These are phyloP conservation scores for Akanthomyces lecanii DNA, from an alignment of 2,329 filamentous ascomycete genomes.

Conservation along the genomic window DNA sequence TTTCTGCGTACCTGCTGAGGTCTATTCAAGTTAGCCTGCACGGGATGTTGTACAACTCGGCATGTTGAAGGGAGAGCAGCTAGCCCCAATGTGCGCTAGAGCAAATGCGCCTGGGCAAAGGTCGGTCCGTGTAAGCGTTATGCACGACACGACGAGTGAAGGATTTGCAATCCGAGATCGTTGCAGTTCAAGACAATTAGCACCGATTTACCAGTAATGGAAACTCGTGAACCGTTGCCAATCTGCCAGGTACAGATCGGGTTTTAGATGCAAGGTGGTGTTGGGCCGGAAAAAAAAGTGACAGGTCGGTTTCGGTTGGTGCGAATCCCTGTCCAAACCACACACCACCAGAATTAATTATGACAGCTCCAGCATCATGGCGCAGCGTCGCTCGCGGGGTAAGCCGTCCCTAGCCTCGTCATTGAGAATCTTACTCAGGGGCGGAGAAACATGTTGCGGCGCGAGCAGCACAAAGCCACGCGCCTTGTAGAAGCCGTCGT, in stretches of 20 bases:
- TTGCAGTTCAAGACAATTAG: neutral
- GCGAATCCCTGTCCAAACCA: neutral
- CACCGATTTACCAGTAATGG: neutral
- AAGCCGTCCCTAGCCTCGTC: slow-evolving; percentile 1
- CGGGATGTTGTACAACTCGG: no score
- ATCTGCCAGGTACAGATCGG: neutral
- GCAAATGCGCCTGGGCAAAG: neutral
- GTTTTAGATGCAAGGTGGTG: neutral
- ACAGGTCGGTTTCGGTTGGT: neutral
- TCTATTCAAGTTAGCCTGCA: neutral
- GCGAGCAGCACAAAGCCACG: slow-evolving; percentile 14
- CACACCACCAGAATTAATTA: neutral
- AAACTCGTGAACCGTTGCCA: neutral
- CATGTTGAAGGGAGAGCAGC: neutral
- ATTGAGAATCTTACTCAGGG: neutral
- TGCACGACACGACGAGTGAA: neutral
- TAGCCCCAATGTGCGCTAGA: neutral
- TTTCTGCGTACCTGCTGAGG: neutral
- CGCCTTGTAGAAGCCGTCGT: slow-evolving; percentile 16
- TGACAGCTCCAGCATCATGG: slow-evolving; percentile 2
- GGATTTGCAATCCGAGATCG: neutral
- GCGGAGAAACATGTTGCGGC: neutral
- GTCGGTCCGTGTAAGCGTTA: neutral
- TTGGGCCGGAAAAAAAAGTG: neutral
- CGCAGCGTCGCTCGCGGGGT: slow-evolving; percentile 12